Evolutionary conservation across 495 filamentous ascomycete genomes (phyloP).

Genomic region (Penicillium turbatum): DNA sequence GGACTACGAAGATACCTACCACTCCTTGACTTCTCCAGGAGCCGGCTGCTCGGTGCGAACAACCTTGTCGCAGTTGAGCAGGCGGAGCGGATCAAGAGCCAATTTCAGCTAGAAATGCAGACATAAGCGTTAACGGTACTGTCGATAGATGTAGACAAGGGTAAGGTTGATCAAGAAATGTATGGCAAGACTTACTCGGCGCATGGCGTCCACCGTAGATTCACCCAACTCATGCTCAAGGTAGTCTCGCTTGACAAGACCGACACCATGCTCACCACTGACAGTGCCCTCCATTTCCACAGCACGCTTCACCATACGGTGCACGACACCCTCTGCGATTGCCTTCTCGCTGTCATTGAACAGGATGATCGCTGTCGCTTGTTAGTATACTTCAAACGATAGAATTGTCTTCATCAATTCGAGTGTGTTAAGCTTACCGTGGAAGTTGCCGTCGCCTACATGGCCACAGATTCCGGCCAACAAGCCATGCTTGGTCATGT

Average conservation of each 20-base stretch:
- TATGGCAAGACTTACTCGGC: conserved; percentile 45
- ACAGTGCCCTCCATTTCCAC: conserved; percentile 63
- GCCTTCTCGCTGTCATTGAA: conserved; percentile 53
- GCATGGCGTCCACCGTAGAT: conserved; percentile 58
- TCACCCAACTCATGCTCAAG: conserved; percentile 53
- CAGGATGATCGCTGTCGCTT: conserved; percentile 46
- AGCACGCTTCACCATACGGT: conserved; percentile 58
- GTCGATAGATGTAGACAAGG: background rate
- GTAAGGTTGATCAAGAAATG: background rate
- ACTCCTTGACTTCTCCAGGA: conserved; percentile 39
- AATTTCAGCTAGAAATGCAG: conserved; percentile 50
- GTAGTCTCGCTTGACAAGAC: conserved; percentile 59
- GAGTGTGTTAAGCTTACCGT: conserved; percentile 36
- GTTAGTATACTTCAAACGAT: background rate
- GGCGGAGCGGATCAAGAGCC: conserved; percentile 59
- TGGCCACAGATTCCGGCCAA: conserved; percentile 62
- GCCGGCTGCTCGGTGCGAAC: conserved; percentile 45
- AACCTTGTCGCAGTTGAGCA: conserved; percentile 67
- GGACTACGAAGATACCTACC: conserved; percentile 21
- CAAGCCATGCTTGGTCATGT: conserved; percentile 52
- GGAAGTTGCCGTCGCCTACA: conserved; percentile 65
- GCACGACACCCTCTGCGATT: conserved; percentile 49
- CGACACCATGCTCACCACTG: conserved; percentile 62
- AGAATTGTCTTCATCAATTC: background rate
- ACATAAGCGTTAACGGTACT: conserved; percentile 10